These are phyloP conservation scores for Henckelia pumila DNA, from an alignment of 257 asterid species.

Conservation along the genomic window DNA sequence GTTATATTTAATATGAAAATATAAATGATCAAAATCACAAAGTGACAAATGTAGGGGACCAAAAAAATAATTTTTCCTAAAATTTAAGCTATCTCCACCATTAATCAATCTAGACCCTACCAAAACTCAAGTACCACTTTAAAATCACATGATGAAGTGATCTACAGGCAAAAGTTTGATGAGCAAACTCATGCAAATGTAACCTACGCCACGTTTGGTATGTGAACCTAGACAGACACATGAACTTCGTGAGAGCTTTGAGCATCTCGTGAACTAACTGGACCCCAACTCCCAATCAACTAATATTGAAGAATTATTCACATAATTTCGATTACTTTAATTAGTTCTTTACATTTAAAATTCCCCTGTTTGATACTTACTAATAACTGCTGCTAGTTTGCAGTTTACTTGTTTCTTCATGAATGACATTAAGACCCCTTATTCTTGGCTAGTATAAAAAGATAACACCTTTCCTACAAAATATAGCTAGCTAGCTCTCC, in stretches of 20 bases:
- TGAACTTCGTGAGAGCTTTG: constrained; percentile 24
- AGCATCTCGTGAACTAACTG: constrained; percentile 36
- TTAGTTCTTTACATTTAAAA: not conserved
- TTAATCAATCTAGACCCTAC: not conserved
- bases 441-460: not conserved
- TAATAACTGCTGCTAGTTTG: constrained; percentile 33
- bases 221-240: constrained; percentile 11
- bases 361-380: constrained; percentile 1
- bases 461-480: too few relatives aligned
- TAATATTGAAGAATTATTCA: constrained; percentile 6
- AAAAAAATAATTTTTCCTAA: not conserved
- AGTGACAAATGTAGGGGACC: fast-evolving
- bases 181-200: constrained; percentile 33
- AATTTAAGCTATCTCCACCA: not conserved
- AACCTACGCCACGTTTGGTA: constrained; percentile 17
- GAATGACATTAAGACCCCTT: constrained; percentile 27
- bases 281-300: constrained; percentile 22
- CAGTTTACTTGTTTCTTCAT: constrained; percentile 44
- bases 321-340: not conserved
- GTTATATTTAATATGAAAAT: too few relatives aligned
- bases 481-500: not conserved
- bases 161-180: constrained; percentile 1
- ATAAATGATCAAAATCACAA: too few relatives aligned
- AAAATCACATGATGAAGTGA: constrained; percentile 6
- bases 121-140: not conserved